Base-by-base conservation (phyloP, 106 monocot species). In the Vanilla planifolia region DNA sequence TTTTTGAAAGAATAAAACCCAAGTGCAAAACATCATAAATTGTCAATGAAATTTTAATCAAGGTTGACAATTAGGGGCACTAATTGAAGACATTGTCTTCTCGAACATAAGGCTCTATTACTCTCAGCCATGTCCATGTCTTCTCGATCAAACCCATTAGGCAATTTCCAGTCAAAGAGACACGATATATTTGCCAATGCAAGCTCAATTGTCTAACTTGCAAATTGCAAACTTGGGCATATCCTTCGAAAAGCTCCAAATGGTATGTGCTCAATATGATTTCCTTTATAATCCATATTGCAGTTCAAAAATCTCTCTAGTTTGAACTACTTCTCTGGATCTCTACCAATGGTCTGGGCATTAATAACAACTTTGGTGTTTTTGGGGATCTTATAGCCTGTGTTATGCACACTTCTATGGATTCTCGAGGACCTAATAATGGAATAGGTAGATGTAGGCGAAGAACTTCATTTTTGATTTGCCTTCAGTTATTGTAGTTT, bases 401-500 rank as follows among this genome's bases (percentile, higher is more conserved):
- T 8, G 25, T 25, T 48, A 23, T 0, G n/a, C 48, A 48, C 9
- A 9, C 7, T 48, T 48, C 2, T 0, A 10, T 48, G 23, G 48
- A 48, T 10, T 8, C 48, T 24, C 48, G 48, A 3, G 48, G 48
- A 48, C 21, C 24, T 10, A 48, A 10, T 48, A 48, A 15, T 8
- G 48, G 48, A 48, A 21, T 10, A 7, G 48, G 24, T 2, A 25
- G 48, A 48, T 48, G 48, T 2, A 48, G 48, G 48, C 48, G 48
- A 48, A 48, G 48, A 25, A 48, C 48, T 48, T 48, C 48, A 6
- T 48, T 48, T 24, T 23, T 25, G 9, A 48, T 25, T n/a, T 6
- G 48, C 64, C 6, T 55, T 66, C 28, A 66, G 20, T 23, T 55
- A 66, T 8, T n/a, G 10, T 17, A 66, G 39, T 55, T 42, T 23